Evolutionary conservation across 2,329 filamentous ascomycete species (phyloP), one percentile per base, ranked within the genome.

Genomic region (Epichloe elymi): DNA sequence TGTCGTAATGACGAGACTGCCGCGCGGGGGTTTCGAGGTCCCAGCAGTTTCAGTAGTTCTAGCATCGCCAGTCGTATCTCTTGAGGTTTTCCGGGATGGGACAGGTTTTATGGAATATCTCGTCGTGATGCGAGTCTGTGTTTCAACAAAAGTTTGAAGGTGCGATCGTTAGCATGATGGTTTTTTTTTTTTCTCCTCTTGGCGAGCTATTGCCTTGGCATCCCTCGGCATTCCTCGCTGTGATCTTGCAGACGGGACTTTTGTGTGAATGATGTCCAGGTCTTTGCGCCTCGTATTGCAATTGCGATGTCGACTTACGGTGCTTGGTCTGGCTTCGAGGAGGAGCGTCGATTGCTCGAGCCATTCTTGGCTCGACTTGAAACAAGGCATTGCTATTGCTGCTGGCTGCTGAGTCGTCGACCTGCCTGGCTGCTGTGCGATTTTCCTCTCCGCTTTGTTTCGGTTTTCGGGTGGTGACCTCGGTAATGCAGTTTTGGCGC

Each of bases 351-450:
- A 95, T 68, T 96, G 86, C 61, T 85, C 82, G 58, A 96, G 86
- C 86, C 89, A 98, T 71, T 90, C 85, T 69, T 95, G 84, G 68
- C 86, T 86, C 52, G 87, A 89, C 48, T 78, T 73, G 65, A 95
- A 82, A 66, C 94, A 82, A 66, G 86, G 84, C 90, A 95, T 95
- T 14, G 39, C 11, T n/a, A 95, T 95, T 14, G 39, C 7, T 19
- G 41, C 33, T 23, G 12, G 17, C 8, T 19, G 10, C 44, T 33
- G 17, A 8, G 17, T 46, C 17, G 30, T 35, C 30, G 17, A 7
- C n/a, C 10, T 46, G 43, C 12, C 30, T 33, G 3, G 19, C 19
- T n/a, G 38, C 10, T 20, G 23, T 15, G 19, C 37, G 1, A 5
- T 30, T n/a, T 10, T 36, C 11, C 2, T 10, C 10, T 35, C 14